Conservation (phyloP, 495 filamentous ascomycete species). For the Talaromyces ruber region DNA sequence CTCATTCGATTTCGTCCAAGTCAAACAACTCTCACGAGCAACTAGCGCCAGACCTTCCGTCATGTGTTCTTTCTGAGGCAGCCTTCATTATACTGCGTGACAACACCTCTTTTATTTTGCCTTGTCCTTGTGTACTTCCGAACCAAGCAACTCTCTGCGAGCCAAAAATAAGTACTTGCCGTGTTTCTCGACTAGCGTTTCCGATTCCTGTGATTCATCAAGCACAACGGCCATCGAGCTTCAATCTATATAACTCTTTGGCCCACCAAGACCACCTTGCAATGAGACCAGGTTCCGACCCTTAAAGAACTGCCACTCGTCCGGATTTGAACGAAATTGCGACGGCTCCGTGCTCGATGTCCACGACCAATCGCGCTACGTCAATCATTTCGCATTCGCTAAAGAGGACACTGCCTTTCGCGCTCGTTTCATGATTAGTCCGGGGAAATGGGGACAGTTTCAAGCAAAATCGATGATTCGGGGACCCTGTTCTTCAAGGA, state of each 20-base stretch:
- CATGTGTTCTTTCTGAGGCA: conserved; percentile 1
- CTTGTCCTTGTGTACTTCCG: neutral
- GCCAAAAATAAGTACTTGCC: neutral
- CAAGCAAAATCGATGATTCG: conserved; percentile 83
- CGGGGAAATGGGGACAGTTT: conserved; percentile 79
- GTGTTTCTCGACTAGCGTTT: neutral
- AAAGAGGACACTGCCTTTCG: neutral
- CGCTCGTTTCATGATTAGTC: neutral
- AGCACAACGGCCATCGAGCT: neutral
- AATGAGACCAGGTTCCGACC: neutral
- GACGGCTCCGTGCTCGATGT: neutral
- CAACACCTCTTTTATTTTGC: neutral
- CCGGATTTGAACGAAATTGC: neutral
- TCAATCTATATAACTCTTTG: neutral
- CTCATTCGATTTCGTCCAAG: neutral
- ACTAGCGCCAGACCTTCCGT: neutral
- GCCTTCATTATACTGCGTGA: neutral
- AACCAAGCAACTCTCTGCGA: neutral
- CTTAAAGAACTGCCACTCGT: neutral
- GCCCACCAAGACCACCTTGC: neutral
- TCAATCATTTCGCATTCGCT: neutral
- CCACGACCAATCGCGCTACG: neutral
- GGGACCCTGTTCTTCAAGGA: conserved; percentile 78
- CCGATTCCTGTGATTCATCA: neutral
- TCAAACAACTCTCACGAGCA: neutral